phyloP scores from a whole-genome alignment of 108 stramenopile genomes.

The Pseudonitzschia multistriata region DNA sequence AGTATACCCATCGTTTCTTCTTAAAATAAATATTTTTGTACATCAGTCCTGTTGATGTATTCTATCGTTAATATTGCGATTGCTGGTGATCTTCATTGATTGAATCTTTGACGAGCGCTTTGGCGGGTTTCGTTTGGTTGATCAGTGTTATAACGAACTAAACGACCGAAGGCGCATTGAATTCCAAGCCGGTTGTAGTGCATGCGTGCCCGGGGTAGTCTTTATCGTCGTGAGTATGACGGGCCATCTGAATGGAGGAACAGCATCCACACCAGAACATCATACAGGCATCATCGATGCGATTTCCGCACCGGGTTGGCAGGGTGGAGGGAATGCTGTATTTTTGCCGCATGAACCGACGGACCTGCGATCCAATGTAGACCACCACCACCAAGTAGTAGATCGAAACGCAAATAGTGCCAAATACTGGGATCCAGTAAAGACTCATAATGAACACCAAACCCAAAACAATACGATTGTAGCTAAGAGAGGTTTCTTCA shows the following conservation, averaged over 20 bases:
- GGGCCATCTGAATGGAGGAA: conserved; percentile 65
- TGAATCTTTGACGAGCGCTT: too few relatives aligned
- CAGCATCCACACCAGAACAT: conserved; percentile 65
- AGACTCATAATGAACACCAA: conserved; percentile 33
- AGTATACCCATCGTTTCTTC: too few relatives aligned
- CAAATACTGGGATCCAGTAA: conserved; percentile 37
- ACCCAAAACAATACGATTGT: conserved; percentile 40
- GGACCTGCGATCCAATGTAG: conserved; percentile 37
- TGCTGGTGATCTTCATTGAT: too few relatives aligned
- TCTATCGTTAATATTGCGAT: too few relatives aligned
- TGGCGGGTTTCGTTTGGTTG: too few relatives aligned
- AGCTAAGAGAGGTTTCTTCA: conserved; percentile 49
- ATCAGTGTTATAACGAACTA: too few relatives aligned
- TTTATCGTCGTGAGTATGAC: conserved; percentile 76
- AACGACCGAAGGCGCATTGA: conserved; percentile 46
- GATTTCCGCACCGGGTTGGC: conserved; percentile 15
- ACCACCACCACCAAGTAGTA: conserved; percentile 30
- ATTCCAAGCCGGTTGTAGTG: conserved; percentile 59
- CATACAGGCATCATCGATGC: conserved; percentile 54
- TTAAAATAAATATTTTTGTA: too few relatives aligned
- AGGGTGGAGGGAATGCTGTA: conserved; percentile 57
- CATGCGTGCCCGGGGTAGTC: conserved; percentile 63
- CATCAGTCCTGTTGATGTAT: too few relatives aligned
- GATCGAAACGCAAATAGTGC: conserved; percentile 21
- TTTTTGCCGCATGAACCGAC: conserved; percentile 41